Base-by-base conservation (phyloP, 1,284 basidiomycete species). In the Phlebopus sp. region DNA sequence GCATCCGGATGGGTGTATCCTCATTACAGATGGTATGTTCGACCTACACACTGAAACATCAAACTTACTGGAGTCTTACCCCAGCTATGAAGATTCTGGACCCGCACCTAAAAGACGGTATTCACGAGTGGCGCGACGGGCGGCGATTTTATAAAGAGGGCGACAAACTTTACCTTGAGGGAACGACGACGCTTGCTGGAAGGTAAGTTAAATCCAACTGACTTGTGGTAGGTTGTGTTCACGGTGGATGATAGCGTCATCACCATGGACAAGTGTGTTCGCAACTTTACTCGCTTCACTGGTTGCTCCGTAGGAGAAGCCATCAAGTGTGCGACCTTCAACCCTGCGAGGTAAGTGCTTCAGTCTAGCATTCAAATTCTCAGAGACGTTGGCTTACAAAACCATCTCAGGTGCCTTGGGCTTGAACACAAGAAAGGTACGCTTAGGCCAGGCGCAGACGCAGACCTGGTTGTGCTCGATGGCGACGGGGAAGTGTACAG, bases 41-140 rank as follows among this genome's bases (percentile, higher is more conserved):
- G 10, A 2, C 37, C 29, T 34, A 41, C 36, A n/a, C 18, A 37
- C 1, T 11, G 13, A 14, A 34, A 31, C n/a, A 6, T 31, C 39
- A 3, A 2, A 7, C 51, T 55, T 37, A 47, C 31, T 48, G 23
- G 11, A 42, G 10, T 36, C 11, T 37, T 25, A 29, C 38, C n/a
- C n/a, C 53, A 90, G 90, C 90, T 3, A 87, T 91, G 82, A 87
- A 86, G 58, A 86, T 92, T 56, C 76, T 96, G 41, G 92, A 96
- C 67, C 92, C 92, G 2, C 74, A 84, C 57, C 78, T 93, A 35
- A 76, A 79, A 30, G 90, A 96, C 60, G 93, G 92, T 8, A 69
- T 88, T 21, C 87, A 95, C 64, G 81, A 87, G 59, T 96, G 93
- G 92, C 81, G 92, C 30, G 85, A 90, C 56, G 84, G 83, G 11